phyloP scores from a whole-genome alignment of 768 basidiomycete genomes.

The Cystobasidium ongulense region DNA sequence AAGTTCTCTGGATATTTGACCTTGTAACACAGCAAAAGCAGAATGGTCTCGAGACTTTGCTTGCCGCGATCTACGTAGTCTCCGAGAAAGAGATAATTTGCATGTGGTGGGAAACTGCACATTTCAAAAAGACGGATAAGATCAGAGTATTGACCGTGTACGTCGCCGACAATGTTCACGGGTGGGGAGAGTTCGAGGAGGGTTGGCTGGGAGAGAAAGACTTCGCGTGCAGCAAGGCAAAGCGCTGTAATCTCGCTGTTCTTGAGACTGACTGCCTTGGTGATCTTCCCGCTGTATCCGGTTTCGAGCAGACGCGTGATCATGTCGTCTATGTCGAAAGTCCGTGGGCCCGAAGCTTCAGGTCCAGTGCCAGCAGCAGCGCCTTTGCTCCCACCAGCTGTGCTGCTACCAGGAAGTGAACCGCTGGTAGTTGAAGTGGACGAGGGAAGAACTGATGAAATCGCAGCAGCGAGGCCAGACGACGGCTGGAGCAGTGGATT shows the following conservation, averaged over 20 bases:
- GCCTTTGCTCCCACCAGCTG: constrained; percentile 36
- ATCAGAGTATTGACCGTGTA: constrained; percentile 98
- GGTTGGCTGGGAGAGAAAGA: constrained; percentile 91
- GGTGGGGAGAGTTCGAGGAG: constrained; percentile 94
- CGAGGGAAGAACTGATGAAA: constrained; percentile 28
- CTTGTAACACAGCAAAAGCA: constrained; percentile 95
- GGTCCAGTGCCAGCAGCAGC: constrained; percentile 36
- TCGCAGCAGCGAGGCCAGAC: constrained; percentile 15
- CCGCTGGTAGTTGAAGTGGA: constrained; percentile 45
- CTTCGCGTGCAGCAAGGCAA: constrained; percentile 89
- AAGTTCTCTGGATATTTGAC: constrained; percentile 99
- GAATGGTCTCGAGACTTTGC: constrained; percentile 95
- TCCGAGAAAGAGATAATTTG: constrained; percentile 96
- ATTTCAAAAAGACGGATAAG: constrained; percentile 97
- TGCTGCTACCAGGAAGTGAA: constrained; percentile 17
- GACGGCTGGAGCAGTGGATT: constrained; percentile 51
- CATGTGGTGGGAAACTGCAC: constrained; percentile 95
- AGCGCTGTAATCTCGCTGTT: constrained; percentile 90
- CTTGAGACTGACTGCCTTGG: constrained; percentile 89
- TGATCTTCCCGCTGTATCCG: constrained; percentile 95
- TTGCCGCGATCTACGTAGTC: constrained; percentile 99
- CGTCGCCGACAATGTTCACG: constrained; percentile 98
- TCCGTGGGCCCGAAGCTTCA: constrained; percentile 42
- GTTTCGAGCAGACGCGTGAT: constrained; percentile 91
- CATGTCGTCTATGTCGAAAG: constrained; percentile 94